These are phyloP conservation scores for Peribolospora kevripleyi DNA, from an alignment of 768 basidiomycete genomes.

Conservation along the genomic window DNA sequence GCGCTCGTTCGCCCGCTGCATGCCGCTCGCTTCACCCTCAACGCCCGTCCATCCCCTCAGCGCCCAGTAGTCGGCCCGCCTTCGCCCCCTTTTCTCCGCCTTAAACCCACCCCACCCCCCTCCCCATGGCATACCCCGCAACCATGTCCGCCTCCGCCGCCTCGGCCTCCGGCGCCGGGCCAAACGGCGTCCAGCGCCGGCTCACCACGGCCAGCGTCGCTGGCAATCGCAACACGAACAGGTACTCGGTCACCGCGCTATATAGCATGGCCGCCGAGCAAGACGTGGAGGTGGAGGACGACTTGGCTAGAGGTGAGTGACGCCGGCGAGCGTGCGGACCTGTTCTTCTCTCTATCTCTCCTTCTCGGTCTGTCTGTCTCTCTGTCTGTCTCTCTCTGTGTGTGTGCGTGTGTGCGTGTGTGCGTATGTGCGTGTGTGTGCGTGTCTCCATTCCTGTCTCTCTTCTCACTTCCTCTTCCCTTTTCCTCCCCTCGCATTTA, in stretches of 20 bases:
- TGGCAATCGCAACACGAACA: slow-evolving; percentile 68
- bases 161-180: no score
- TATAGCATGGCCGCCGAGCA: slow-evolving; percentile 91
- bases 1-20: no score
- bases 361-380: neutral
- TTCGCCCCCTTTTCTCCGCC: no score
- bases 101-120: no score
- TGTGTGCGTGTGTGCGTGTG: no score
- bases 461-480: slow-evolving; percentile 1
- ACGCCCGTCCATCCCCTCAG: no score
- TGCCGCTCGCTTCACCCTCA: no score
- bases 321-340: neutral
- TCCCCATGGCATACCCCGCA: no score
- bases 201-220: neutral
- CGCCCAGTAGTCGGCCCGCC: no score
- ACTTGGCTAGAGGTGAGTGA: slow-evolving; percentile 18
- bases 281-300: slow-evolving; percentile 24
- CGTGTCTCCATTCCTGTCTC: neutral
- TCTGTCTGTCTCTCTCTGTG: neutral
- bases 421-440: neutral
- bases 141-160: no score
- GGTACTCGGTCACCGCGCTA: slow-evolving; percentile 82
- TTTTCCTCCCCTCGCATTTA: slow-evolving; percentile 17
- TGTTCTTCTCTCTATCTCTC: neutral
- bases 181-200: no score